Conservation (phyloP, 257 asterid genomes). For the Jacaranda mimosifolia region DNA sequence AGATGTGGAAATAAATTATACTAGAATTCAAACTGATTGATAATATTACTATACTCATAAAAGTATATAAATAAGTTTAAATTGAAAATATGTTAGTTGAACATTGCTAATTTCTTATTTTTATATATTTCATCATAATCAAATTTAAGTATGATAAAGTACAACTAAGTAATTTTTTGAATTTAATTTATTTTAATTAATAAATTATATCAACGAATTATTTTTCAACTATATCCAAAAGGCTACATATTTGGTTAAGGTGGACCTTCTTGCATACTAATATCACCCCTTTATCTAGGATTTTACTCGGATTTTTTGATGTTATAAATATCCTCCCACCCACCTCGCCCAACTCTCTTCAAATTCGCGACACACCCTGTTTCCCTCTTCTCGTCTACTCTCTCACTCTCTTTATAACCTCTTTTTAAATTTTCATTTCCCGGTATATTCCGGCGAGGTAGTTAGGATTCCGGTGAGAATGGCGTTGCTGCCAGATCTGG, state of each 20-base stretch:
- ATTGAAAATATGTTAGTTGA: too few species aligned
- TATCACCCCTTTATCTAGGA: slow-evolving; percentile 32
- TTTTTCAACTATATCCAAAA: neutral
- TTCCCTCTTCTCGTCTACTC: neutral
- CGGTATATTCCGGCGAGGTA: slow-evolving; percentile 39
- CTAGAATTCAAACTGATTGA: too few species aligned
- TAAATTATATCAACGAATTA: too few species aligned
- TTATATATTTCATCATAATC: too few species aligned
- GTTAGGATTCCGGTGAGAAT: slow-evolving; percentile 43
- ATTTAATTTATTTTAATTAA: too few species aligned
- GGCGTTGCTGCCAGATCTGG: slow-evolving; percentile 79
- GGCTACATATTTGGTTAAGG: neutral
- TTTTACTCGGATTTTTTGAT: neutral
- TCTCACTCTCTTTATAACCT: neutral
- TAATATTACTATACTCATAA: too few species aligned
- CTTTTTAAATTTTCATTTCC: neutral
- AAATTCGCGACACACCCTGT: slow-evolving; percentile 19
- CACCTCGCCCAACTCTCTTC: slow-evolving; percentile 23
- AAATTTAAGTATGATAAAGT: too few species aligned
- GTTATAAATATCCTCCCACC: slow-evolving; percentile 41
- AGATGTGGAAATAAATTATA: too few species aligned
- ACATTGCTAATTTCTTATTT: too few species aligned
- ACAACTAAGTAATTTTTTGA: too few species aligned
- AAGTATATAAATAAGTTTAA: too few species aligned
- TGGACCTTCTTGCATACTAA: slow-evolving; percentile 31